These are phyloP conservation scores for Tulasnella sp. DNA, from an alignment of 768 basidiomycete species.

Conservation along the genomic window DNA sequence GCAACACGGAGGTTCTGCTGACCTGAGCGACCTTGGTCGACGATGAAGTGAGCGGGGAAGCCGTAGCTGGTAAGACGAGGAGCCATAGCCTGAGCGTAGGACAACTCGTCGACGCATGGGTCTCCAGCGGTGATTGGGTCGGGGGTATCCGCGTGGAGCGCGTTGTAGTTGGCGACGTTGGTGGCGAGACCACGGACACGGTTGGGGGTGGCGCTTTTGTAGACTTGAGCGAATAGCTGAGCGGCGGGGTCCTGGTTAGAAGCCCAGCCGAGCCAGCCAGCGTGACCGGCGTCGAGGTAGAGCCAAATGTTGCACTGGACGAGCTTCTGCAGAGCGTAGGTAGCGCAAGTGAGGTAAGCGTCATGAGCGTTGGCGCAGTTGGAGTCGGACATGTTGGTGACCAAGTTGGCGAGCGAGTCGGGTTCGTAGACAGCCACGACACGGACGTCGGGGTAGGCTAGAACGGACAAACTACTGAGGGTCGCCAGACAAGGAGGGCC, in stretches of 20 bases:
- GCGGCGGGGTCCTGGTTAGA: conserved; percentile 57
- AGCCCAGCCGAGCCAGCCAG: conserved; percentile 65
- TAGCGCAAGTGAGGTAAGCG: conserved; percentile 44
- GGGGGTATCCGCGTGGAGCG: conserved; percentile 47
- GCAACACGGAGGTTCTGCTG: conserved; percentile 56
- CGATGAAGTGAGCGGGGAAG: conserved; percentile 50
- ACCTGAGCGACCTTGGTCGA: conserved; percentile 64
- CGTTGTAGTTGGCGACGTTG: conserved; percentile 44
- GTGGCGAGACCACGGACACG: conserved; percentile 62
- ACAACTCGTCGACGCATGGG: conserved; percentile 42
- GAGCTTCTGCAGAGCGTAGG: conserved; percentile 47
- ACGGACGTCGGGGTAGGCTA: conserved; percentile 57
- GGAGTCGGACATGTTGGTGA: conserved; percentile 59
- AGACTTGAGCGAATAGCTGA: conserved; percentile 51
- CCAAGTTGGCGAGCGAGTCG: conserved; percentile 64
- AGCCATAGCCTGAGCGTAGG: conserved; percentile 38
- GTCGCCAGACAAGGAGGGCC: not conserved
- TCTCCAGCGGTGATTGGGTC: conserved; percentile 61
- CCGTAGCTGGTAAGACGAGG: conserved; percentile 39
- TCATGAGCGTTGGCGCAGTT: conserved; percentile 55
- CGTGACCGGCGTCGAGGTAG: conserved; percentile 57
- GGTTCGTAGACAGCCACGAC: conserved; percentile 65
- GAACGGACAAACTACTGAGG: not conserved
- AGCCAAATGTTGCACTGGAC: conserved; percentile 54
- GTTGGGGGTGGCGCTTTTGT: conserved; percentile 52